Conservation (phyloP, 163 green algal species). For the Scenedesmus sp. region DNA sequence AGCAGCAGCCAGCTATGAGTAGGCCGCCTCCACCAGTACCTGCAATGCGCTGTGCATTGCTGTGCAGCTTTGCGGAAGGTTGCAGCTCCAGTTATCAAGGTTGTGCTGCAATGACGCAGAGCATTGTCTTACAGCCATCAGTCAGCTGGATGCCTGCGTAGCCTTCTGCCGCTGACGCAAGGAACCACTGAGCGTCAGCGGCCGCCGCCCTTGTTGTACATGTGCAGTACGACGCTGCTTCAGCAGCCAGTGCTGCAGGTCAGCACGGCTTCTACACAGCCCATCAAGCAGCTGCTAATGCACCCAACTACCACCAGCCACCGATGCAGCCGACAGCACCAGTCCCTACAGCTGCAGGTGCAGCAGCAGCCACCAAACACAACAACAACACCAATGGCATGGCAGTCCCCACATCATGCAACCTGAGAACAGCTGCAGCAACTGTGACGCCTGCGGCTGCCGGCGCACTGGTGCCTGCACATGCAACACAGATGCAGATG, state of each 20-base stretch:
- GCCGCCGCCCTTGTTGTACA: neutral
- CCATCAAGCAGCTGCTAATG: neutral
- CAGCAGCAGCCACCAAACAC: neutral
- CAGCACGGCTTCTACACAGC: neutral
- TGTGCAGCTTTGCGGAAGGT: too few species aligned
- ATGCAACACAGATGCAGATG: neutral
- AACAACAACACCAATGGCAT: neutral
- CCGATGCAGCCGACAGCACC: neutral
- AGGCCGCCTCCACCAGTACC: too few species aligned
- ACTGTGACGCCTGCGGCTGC: neutral
- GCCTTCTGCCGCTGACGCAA: too few species aligned
- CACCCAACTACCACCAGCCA: neutral
- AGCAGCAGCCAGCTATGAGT: too few species aligned
- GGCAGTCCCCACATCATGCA: neutral
- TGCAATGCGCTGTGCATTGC: too few species aligned
- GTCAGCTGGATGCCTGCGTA: too few species aligned
- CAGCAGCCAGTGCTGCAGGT: neutral
- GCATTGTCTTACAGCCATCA: too few species aligned
- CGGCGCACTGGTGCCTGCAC: neutral
- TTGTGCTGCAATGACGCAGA: too few species aligned
- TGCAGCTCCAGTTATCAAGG: too few species aligned
- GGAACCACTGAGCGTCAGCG: neutral
- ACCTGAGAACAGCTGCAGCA: neutral
- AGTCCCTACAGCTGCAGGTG: neutral
- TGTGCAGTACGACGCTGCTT: neutral